Conservation (phyloP, 495 filamentous ascomycete species). For the Hypoxylon cercidicola region DNA sequence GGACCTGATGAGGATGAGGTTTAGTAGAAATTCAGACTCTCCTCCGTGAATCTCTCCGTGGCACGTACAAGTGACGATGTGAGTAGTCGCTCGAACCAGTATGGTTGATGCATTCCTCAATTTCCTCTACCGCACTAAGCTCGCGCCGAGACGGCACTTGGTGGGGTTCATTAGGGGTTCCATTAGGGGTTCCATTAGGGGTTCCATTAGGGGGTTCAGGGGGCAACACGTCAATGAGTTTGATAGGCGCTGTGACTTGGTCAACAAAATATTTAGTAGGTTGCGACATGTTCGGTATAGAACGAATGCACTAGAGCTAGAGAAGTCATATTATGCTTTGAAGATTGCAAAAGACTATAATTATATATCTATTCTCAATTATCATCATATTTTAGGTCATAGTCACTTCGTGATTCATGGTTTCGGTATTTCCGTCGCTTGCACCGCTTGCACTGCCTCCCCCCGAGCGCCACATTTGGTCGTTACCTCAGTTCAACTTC, state of each 20-base stretch:
- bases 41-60: neutral
- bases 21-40: conserved; percentile 6
- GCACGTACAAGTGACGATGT: conserved; percentile 48
- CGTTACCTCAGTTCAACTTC: neutral
- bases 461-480: neutral
- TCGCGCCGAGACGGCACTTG: conserved; percentile 3
- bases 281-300: conserved; percentile 30
- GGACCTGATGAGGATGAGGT: conserved; percentile 48
- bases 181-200: too few species aligned
- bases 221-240: conserved; percentile 41
- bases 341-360: too few species aligned
- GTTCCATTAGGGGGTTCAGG: too few species aligned
- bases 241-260: conserved; percentile 37
- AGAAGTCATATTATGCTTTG: too few species aligned
- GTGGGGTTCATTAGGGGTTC: conserved; percentile 6
- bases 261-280: conserved; percentile 41
- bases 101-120: conserved; percentile 19
- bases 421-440: too few species aligned
- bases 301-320: too few species aligned
- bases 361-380: too few species aligned
- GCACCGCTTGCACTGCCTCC: conserved; percentile 1
- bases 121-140: conserved; percentile 28
- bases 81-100: conserved; percentile 20
- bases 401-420: too few species aligned
- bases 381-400: too few species aligned